Evolutionary conservation across 805 yeast species (phyloP).

Genomic region (Candida railenensis): DNA sequence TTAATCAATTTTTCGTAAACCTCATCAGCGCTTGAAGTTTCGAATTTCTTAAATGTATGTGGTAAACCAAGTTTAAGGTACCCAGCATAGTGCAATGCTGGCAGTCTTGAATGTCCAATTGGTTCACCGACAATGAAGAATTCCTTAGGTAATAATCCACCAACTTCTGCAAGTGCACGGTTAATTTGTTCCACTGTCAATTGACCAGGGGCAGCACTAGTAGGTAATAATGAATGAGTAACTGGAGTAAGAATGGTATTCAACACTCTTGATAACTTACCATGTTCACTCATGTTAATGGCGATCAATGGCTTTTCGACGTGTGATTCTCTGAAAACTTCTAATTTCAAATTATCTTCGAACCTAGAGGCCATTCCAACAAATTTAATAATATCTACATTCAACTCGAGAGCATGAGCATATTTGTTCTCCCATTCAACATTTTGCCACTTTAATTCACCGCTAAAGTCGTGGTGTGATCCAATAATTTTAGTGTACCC

Average conservation of each 20-base stretch:
- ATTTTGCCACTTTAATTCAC: constrained; percentile 59
- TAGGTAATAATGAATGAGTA: constrained; percentile 66
- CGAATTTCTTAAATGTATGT: constrained; percentile 63
- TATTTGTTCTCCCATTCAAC: constrained; percentile 76
- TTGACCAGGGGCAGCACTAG: constrained; percentile 80
- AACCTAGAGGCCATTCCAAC: constrained; percentile 72
- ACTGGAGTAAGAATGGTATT: constrained; percentile 82
- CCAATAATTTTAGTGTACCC: constrained; percentile 73
- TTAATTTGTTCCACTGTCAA: constrained; percentile 67
- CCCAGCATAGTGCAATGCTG: constrained; percentile 79
- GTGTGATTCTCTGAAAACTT: constrained; percentile 62
- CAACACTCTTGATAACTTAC: constrained; percentile 76
- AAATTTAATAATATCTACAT: constrained; percentile 76
- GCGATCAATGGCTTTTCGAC: constrained; percentile 68
- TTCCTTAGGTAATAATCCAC: constrained; percentile 56
- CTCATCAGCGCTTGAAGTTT: constrained; percentile 59
- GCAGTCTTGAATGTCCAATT: constrained; percentile 84
- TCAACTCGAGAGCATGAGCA: constrained; percentile 60
- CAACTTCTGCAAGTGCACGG: constrained; percentile 53
- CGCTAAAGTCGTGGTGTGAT: constrained; percentile 76
- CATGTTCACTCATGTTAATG: constrained; percentile 74
- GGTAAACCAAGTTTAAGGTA: constrained; percentile 78
- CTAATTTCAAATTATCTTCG: constrained; percentile 69
- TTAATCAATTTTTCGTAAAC: constrained; percentile 54
- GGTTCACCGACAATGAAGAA: constrained; percentile 83